A percentile compares a stretch with the other conserved stretches of the same genome.
These are phyloP conservation scores for Eruca vesicaria DNA, from an alignment of 441 rosid genomes.

Conservation along the genomic window DNA sequence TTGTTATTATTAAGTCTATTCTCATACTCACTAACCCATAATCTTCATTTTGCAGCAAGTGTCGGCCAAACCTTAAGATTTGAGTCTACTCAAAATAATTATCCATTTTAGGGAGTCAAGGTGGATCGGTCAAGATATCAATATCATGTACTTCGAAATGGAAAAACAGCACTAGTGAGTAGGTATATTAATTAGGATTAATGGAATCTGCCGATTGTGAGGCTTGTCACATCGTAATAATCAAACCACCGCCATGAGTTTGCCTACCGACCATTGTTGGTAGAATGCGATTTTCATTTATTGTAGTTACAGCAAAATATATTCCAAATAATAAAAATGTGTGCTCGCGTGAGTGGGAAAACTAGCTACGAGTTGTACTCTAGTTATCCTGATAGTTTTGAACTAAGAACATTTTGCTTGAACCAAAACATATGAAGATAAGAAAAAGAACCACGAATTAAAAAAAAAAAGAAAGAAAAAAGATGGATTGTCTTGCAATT, in stretches of 20 bases:
- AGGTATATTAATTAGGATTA: not conserved
- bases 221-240: conserved; percentile 4
- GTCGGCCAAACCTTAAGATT: conserved; percentile 8
- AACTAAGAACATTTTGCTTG: not conserved
- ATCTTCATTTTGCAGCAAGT: not conserved
- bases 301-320: not conserved
- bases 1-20: not conserved
- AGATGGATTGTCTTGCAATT: not conserved
- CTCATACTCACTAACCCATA: not conserved
- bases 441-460: not conserved
- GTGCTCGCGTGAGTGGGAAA: not conserved
- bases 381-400: not conserved
- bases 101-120: not conserved
- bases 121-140: conserved; percentile 6
- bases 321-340: not conserved
- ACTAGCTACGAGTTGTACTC: not conserved
- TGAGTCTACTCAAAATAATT: not conserved
- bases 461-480: not conserved
- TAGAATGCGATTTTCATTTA: not conserved
- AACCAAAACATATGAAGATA: not conserved
- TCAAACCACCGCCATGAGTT: conserved; percentile 8
- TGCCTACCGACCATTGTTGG: not conserved
- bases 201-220: conserved; percentile 9
- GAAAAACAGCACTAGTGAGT: not conserved
- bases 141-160: conserved; percentile 2